Evolutionary conservation across 1,139 yeast genomes (phyloP), one percentile per base, ranked within the genome.

Genomic region (Yamadazyma buinensis): DNA sequence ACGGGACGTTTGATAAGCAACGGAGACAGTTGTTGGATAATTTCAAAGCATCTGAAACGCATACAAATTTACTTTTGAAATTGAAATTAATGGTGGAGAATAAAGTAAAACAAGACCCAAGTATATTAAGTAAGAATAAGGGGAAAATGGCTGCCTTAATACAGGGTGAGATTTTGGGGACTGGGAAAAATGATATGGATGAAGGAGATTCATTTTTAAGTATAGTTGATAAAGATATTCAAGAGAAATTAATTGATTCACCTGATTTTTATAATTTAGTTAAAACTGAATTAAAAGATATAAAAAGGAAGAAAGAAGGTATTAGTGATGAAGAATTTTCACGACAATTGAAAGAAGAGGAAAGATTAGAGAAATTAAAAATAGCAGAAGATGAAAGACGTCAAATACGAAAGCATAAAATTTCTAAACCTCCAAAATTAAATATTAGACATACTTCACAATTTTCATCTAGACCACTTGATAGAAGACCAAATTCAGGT

Each of bases 121-220:
- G 61, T 14, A 64, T 76, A 13, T 51, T 76, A 14, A 53, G 62
- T 38, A 72, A 72, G 44, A 76, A 75, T 49, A 67, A 63, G 34
- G 80, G 78, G 2, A 73, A 69, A 36, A 61, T 71, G 52, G 74
- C 73, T 0, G 80, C 80, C 0, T 54, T 75, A 37, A 67, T 76
- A 3, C 80, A 74, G 41, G 77, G 75, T 25, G 75, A 62, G 37
- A 67, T 63, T 37, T 61, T 66, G 13, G 38, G 35, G 8, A 32
- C 15, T 22, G 30, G 34, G 8, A 26, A 24, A 10, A 18, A 25
- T 11, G 26, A 28, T 11, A 17, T 19, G 5, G 55, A 53, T 47
- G 42, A 33, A 33, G 39, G 27, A 32, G 37, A 36, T 22, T 46
- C 53, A 22, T 43, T 61, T 21, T 48, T 67, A 25, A 57, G 64